Evolutionary conservation across 1,139 yeast genomes (phyloP), one percentile per base, ranked within the genome.

Genomic region (Pichia sp.): DNA sequence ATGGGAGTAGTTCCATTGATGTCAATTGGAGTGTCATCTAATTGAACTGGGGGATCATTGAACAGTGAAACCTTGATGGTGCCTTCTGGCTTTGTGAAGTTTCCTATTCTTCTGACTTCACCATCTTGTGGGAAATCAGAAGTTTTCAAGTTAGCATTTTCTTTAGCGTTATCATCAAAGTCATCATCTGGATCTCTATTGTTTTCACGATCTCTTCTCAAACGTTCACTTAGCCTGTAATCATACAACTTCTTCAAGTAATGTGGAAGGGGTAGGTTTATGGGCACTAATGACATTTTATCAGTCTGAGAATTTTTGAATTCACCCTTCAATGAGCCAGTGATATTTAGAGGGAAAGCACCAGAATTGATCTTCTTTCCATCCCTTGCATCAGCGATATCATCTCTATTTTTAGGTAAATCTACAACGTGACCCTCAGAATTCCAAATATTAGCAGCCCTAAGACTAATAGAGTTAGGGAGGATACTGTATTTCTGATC

Each of bases 391-490:
- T 36, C 27, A 10, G 37, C 36, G 2, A 22, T 18, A 20, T 39
- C 44, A 17, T 26, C 16, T 23, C 45, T 25, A 21, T 13, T 12
- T 1, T 21, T 6, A 3, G 47, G 44, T 16, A 39, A 28, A 1
- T 32, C 28, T 3, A 47, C 40, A 8, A 36, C 24, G 5, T 34
- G 22, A 6, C 46, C 51, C 35, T 64, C 67, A 12, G 49, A 33
- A 12, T 66, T 67, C 86, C 86, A 79, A 21, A 77, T 61, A 19
- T 46, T 41, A 29, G 55, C 54, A 2, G 81, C 77, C 17, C 52
- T 48, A 3, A 59, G 50, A 44, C 77, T 71, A 2, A 85, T 62
- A 7, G 52, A 56, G 48, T 78, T 66, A 1, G 95, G 94, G 10
- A 85, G 52, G 2, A 84, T 59, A 16, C 83, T 70, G 50, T 63